Conservation (phyloP, 192 early-diverging fungal genomes). For the Backusella luteola region DNA sequence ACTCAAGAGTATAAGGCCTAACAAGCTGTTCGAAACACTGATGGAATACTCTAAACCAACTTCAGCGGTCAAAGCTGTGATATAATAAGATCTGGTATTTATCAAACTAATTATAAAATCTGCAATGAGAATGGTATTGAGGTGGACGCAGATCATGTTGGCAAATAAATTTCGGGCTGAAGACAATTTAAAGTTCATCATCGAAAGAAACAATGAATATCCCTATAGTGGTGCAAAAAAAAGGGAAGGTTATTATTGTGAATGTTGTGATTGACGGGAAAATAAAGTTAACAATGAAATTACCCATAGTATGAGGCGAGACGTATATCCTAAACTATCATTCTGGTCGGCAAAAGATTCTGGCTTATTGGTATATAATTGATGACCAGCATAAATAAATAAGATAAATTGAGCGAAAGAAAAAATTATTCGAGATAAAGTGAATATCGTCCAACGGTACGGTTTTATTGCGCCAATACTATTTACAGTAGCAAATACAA, state of each 20-base stretch:
- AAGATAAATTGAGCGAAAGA: background rate
- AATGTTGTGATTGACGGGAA: background rate
- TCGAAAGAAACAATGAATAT: background rate
- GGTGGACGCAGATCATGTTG: background rate
- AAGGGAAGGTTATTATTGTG: background rate
- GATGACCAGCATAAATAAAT: background rate
- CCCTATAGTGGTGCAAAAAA: background rate
- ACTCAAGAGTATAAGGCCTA: conserved; percentile 13
- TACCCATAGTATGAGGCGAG: background rate
- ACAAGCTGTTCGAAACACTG: background rate
- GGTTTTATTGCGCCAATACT: background rate
- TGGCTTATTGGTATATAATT: background rate
- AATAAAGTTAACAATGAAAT: background rate
- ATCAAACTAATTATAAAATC: background rate
- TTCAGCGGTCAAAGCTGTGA: background rate
- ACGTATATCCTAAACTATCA: background rate
- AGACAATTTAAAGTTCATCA: background rate
- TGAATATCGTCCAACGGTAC: background rate
- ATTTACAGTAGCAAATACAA: too few species aligned
- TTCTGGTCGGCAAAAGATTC: background rate
- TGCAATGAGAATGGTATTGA: background rate
- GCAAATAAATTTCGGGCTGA: background rate
- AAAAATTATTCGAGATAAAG: background rate
- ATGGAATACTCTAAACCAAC: background rate
- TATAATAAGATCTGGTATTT: background rate